Base-by-base conservation (phyloP, 805 yeast genomes). In the Naumovozyma baii region DNA sequence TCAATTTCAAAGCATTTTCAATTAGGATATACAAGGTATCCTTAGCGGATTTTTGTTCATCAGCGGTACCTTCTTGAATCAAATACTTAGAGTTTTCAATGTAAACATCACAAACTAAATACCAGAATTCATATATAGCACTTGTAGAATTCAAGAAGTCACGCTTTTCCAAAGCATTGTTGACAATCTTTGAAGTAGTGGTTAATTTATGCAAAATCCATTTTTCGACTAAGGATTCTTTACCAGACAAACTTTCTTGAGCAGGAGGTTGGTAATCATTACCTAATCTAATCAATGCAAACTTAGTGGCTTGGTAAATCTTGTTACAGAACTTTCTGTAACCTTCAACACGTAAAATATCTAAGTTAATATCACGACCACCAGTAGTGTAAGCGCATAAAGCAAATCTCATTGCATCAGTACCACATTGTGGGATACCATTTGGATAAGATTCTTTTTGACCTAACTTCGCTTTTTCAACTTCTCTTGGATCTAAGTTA, bases 281-380 rank as follows among this genome's bases (percentile, higher is more conserved):
- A 45, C 97, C 97, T 47, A 92, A 73, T 63, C 94, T 80, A 78
- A 88, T 78, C 66, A 92, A 70, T 33, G 87, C 97, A 59, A 92
- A 92, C 69, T 92, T 92, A 46, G 97, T 88, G 39, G 98, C 98
- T 70, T 92, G 97, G 74, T 86, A 92, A 55, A 92, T 92, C 78
- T 92, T 92, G 79, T 92, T 92, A 73, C 98, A 87, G 83, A 92
- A 92, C 75, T 92, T 92, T 69, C 98, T 79, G 80, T 92, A 92
- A 57, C 97, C 98, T 63, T 92, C 97, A 51, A 92, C 96, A 69
- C 97, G 83, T 62, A 86, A 70, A 53, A 92, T 87, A 62, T 92
- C 96, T 62, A 92, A 73, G 69, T 92, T 92, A 63, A 92, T 92
- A 59, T 92, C 98, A 68, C 97, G 80, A 54, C 96, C 97, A 69